phyloP scores from a whole-genome alignment of 306 rosid genomes.

The Cyamopsis tetragonoloba region DNA sequence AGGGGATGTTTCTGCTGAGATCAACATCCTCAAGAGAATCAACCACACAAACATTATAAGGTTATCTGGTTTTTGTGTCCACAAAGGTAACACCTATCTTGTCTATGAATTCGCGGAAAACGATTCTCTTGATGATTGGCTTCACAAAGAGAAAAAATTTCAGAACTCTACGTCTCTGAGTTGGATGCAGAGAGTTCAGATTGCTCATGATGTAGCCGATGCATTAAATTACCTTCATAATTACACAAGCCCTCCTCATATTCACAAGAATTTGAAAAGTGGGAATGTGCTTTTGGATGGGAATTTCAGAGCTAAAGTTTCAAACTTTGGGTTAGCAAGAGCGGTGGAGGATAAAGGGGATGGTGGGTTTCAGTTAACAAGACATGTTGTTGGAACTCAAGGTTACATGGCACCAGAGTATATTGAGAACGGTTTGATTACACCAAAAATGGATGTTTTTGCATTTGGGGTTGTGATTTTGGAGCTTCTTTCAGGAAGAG shows the following conservation, averaged over 20 bases:
- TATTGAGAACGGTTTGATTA: constrained; percentile 58
- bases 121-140: constrained; percentile 53
- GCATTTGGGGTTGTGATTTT: constrained; percentile 65
- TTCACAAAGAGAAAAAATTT: constrained; percentile 24
- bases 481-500: constrained; percentile 69
- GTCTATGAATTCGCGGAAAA: constrained; percentile 67
- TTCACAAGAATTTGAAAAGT: constrained; percentile 65
- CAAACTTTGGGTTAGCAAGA: constrained; percentile 69
- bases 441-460: constrained; percentile 68
- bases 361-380: constrained; percentile 49
- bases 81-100: constrained; percentile 60
- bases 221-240: constrained; percentile 75
- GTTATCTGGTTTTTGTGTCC: constrained; percentile 66
- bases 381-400: constrained; percentile 76
- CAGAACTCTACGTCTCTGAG: constrained; percentile 12
- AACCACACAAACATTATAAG: constrained; percentile 73
- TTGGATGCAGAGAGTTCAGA: constrained; percentile 75
- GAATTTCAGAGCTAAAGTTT: constrained; percentile 52
- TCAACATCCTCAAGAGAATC: constrained; percentile 55
- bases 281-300: constrained; percentile 62
- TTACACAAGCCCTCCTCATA: constrained; percentile 47
- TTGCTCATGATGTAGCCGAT: constrained; percentile 62
- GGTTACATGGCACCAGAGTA: constrained; percentile 85
- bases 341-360: constrained; percentile 25
- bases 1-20: constrained; percentile 64